Base-by-base conservation (phyloP, 202 grass and related monocot species). In the Cymbopogon flexuosus region DNA sequence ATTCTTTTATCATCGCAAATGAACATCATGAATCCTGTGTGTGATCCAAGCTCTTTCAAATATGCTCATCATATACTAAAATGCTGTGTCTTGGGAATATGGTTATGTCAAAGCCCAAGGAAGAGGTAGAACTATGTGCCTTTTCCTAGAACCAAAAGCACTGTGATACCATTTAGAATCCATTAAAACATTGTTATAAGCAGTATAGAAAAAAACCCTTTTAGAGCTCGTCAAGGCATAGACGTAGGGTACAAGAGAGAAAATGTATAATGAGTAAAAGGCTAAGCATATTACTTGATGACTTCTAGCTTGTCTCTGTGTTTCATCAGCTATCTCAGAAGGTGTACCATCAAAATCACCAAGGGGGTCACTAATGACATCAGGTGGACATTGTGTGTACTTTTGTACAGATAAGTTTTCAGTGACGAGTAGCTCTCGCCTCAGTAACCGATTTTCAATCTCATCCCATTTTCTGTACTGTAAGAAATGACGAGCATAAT, bases 381-480 rank as follows among this genome's bases (percentile, higher is more conserved):
- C 95, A 72, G 90, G 88, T 72, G 85, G 79, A 43, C 79, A 86
- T 18, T 89, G 88, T 47, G 79, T 84, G 76, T 94, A 94, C 45
- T 93, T 98, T 82, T 98, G 95, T 64, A 74, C 76, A 70, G 86
- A 87, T 43, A 89, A 81, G 73, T 86, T 90, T 49, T 98, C 95
- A 58, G 87, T 84, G 74, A 91, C 86, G 66, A 93, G 80, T 47
- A 69, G 65, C 57, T 93, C 84, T 46, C 90, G 88, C 43, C 73
- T 93, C 67, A 88, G 83, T 79, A 95, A 43, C 12, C 81, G 86
- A 59, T 86, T 92, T 91, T 93, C 92, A 62, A 93, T 93, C 77
- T 91, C 87, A 54, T 98, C 92, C 87, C 92, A 98, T 72, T 95
- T 91, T 86, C 31, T 98, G 59, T 98, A 93, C 95, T 98, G 80